Evolutionary conservation across 345 rosid species (phyloP), one percentile per base, ranked within the genome.

Genomic region (Syzygium aromaticum): DNA sequence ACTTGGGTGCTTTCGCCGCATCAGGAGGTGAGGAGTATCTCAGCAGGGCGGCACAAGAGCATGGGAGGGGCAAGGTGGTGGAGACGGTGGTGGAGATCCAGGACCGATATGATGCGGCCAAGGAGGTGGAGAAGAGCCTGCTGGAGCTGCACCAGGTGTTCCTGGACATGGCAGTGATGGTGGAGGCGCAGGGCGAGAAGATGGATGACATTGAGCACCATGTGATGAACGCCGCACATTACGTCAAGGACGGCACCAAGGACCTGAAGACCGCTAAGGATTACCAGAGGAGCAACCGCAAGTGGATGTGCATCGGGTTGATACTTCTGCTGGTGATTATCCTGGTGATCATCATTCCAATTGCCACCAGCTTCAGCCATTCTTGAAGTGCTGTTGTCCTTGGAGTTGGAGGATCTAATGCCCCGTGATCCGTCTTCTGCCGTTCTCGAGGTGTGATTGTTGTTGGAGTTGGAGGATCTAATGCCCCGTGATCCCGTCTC

Each of bases 131-230:
- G 95, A 96, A 92, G 94, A 98, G 97, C 87, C 83, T 98, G 86
- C 85, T 95, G 89, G 99, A 96, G 94, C 96, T 98, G 88, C 99
- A 98, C 84, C 99, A 96, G 67, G 94, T 96, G 91, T 98, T 98
- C 88, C 17, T 96, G 46, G 99, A 98, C 88, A 98, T 96, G 99
- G 97, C 98, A 0, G 98, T 98, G 61, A 96, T 96, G 98, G 99
- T 96, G 67, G 98, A 95, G 90, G 86, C 97, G 0, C 99, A 98
- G 84, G 99, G 98, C 5, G 99, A 96, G 91, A 94, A 98, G 90
- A 91, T 98, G 94, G 98, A 98, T 86, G 97, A 98, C 86, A 98
- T 96, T 14, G 98, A 95, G 89, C 98, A 94, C 84, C 99, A 98
- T 78, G 99, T 96, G 85, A 52, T 96, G 93, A 96, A 92, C 83